These are phyloP conservation scores for Backusella sp. DNA, from an alignment of 192 early-diverging fungal genomes.

Conservation along the genomic window DNA sequence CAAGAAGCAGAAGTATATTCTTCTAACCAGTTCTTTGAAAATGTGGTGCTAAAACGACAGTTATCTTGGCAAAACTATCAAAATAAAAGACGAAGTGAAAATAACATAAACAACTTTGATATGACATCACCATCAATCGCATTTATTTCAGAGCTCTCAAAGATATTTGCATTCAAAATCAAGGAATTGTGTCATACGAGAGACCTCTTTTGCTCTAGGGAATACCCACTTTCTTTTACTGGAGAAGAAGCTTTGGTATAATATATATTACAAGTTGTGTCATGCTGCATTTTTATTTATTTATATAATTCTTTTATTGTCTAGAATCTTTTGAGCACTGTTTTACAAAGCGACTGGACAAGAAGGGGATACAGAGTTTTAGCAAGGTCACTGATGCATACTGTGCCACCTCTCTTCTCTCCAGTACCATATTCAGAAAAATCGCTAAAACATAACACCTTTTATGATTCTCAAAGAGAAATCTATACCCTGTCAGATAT, in stretches of 20 bases:
- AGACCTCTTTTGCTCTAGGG: conserved; percentile 25
- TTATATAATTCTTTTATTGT: neutral
- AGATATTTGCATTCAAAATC: conserved; percentile 8
- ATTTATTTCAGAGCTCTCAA: neutral
- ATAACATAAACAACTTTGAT: neutral
- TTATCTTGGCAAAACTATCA: conserved; percentile 2
- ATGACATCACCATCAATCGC: neutral
- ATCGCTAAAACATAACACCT: conserved; percentile 21
- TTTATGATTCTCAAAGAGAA: conserved; percentile 29
- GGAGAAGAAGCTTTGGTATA: conserved; percentile 39
- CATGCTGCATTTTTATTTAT: conserved; percentile 11
- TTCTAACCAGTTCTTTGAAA: neutral
- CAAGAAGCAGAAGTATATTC: neutral
- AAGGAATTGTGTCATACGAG: neutral
- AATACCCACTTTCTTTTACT: conserved; percentile 37
- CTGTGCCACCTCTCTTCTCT: conserved; percentile 21
- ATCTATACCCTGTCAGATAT: conserved; percentile 26
- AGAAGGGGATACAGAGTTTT: conserved; percentile 12
- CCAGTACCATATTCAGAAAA: conserved; percentile 31
- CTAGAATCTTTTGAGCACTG: neutral
- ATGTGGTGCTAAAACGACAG: neutral
- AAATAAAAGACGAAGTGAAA: conserved; percentile 5
- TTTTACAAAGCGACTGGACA: conserved; percentile 6
- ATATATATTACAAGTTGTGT: neutral
- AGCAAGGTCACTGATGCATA: conserved; percentile 22